These are phyloP conservation scores for Tympanopsis confertula DNA, from an alignment of 2,329 filamentous ascomycete species.

Conservation along the genomic window DNA sequence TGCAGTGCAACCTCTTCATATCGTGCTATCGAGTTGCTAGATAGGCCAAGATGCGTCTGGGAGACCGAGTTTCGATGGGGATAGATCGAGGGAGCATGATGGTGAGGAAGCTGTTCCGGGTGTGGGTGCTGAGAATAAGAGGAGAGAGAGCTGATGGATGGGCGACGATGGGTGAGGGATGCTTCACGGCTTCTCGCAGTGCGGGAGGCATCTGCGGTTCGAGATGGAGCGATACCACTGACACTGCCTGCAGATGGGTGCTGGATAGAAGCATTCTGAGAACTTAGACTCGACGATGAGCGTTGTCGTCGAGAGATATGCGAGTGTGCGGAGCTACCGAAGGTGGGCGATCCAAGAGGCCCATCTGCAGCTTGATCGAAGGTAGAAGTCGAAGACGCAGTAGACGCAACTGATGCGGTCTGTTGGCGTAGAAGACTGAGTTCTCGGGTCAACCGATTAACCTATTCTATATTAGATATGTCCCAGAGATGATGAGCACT, in stretches of 20 bases:
- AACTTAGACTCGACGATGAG: slow-evolving; percentile 39
- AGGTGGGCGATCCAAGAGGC: slow-evolving; percentile 20
- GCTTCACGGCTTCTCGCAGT: too few relatives aligned
- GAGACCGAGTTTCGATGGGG: neutral
- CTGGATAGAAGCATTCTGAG: too few relatives aligned
- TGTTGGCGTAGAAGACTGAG: slow-evolving; percentile 50
- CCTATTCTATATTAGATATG: slow-evolving; percentile 20
- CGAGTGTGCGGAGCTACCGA: slow-evolving; percentile 34
- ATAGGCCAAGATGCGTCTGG: neutral
- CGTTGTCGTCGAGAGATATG: slow-evolving; percentile 43
- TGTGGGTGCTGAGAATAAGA: too few relatives aligned
- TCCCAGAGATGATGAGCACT: neutral
- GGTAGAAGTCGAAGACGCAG: slow-evolving; percentile 40
- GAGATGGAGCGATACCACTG: too few relatives aligned
- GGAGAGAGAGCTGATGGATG: too few relatives aligned
- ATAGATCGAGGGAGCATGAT: too few relatives aligned
- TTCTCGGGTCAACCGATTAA: slow-evolving; percentile 55
- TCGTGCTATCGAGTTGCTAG: slow-evolving; percentile 12
- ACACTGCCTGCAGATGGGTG: too few relatives aligned
- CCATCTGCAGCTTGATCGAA: slow-evolving; percentile 31
- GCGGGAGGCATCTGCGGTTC: too few relatives aligned
- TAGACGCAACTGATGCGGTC: slow-evolving; percentile 49
- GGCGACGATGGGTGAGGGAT: too few relatives aligned
- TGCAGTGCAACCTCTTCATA: slow-evolving; percentile 27
- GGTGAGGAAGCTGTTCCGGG: too few relatives aligned